Evolutionary conservation across 257 asterid species (phyloP).

Genomic region (Asclepias syriaca): DNA sequence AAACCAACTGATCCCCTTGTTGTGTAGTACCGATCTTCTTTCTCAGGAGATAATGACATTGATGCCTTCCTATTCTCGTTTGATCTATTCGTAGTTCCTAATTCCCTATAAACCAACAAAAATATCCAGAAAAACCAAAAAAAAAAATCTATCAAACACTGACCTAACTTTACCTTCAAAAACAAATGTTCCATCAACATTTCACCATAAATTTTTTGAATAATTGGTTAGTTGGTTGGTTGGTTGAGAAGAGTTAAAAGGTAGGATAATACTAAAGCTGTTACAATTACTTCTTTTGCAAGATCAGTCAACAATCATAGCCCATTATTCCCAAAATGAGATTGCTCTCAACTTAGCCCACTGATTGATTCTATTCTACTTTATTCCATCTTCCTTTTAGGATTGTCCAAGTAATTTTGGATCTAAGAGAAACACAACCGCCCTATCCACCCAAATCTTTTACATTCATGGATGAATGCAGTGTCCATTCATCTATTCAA

Average conservation of each 20-base stretch:
- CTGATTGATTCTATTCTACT: not conserved
- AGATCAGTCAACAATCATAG: conserved; percentile 3
- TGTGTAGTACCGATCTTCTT: conserved; percentile 77
- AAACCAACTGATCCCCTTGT: conserved; percentile 72
- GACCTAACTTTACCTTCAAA: not conserved
- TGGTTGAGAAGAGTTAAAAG: not conserved
- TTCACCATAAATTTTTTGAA: not conserved
- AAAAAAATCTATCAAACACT: not conserved
- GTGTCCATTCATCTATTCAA: not conserved
- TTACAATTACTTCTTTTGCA: not conserved
- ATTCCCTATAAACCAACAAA: conserved; percentile 44
- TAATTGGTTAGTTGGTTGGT: not conserved
- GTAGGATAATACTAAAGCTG: not conserved
- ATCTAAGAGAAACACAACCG: not conserved
- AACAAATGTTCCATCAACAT: not conserved
- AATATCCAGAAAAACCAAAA: not conserved
- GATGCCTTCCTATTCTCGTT: conserved; percentile 49
- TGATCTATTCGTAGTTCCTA: conserved; percentile 51
- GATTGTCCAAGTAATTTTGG: conserved; percentile 2
- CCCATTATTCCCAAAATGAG: conserved; percentile 4
- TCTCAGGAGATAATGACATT: conserved; percentile 62
- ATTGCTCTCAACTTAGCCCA: conserved; percentile 1
- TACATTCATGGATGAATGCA: not conserved
- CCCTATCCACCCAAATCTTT: conserved; percentile 4
- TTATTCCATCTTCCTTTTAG: not conserved